These are phyloP conservation scores for Yamadazyma dendronema DNA, from an alignment of 1,139 yeast genomes.

Conservation along the genomic window DNA sequence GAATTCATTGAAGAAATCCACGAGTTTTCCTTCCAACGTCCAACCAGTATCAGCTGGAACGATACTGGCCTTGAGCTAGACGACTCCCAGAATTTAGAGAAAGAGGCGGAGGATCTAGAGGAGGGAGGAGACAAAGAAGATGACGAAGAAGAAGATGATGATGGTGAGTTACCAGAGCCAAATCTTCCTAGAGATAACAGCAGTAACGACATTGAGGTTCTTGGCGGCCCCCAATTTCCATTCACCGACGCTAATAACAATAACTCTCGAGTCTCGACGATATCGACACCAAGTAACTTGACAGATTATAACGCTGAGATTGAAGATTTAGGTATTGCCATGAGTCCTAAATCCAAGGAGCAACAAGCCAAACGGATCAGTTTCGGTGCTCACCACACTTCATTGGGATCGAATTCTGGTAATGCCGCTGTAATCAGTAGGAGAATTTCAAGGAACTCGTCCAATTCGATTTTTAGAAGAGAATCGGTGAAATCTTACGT, in stretches of 20 bases:
- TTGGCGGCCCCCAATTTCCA: conserved; percentile 17
- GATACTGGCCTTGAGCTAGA: conserved; percentile 31
- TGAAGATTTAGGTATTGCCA: conserved; percentile 45
- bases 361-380: conserved; percentile 26
- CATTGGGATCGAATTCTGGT: background rate
- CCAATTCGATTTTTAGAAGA: conserved; percentile 28
- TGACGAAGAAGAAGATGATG: background rate
- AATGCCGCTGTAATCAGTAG: conserved; percentile 3
- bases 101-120: conserved; percentile 1
- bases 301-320: conserved; percentile 44
- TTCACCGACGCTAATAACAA: conserved; percentile 15
- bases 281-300: conserved; percentile 42
- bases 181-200: conserved; percentile 9
- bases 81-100: conserved; percentile 4
- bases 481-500: conserved; percentile 49
- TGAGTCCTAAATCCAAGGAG: conserved; percentile 39
- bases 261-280: conserved; percentile 27
- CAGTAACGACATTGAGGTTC: conserved; percentile 1
- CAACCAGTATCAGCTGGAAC: conserved; percentile 46
- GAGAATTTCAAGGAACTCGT: conserved; percentile 29
- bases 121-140: background rate
- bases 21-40: conserved; percentile 40
- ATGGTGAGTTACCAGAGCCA: conserved; percentile 11
- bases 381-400: conserved; percentile 12
- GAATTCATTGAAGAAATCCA: conserved; percentile 17